A percentile compares a stretch with the other conserved stretches of the same genome.
Conservation (phyloP, 2,329 filamentous ascomycete species). For the Aureobasidium melanogenum region DNA sequence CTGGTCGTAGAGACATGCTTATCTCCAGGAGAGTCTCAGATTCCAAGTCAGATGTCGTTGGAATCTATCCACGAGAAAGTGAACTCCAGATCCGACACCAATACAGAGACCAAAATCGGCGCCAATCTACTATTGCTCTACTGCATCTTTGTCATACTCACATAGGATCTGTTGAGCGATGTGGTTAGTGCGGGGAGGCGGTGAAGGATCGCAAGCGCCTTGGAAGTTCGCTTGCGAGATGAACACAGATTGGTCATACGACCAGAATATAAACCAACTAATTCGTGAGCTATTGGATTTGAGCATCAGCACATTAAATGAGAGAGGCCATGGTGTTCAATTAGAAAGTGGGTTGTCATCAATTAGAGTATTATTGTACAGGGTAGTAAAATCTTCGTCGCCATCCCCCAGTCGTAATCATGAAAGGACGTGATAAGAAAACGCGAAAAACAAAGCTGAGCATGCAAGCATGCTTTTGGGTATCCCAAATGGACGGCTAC, state of each 20-base stretch:
- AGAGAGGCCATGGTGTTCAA: no score
- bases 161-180: neutral
- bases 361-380: slow-evolving; percentile 11
- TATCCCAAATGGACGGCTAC: neutral
- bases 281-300: neutral
- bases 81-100: neutral
- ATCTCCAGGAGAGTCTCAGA: neutral
- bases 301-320: neutral
- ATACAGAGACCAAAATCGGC: neutral
- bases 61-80: neutral
- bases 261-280: neutral
- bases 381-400: neutral
- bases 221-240: slow-evolving; percentile 7
- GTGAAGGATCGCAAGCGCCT: slow-evolving; percentile 11
- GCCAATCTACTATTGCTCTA: neutral
- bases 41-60: neutral
- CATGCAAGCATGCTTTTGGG: neutral
- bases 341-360: neutral
- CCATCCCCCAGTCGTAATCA: slow-evolving; percentile 3
- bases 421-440: neutral
- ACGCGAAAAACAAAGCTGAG: neutral
- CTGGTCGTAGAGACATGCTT: slow-evolving; percentile 33
- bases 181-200: slow-evolving; percentile 3
- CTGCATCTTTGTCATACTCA: neutral
- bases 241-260: neutral